Conservation (phyloP, 192 early-diverging fungal species). For the Gamsiella multidivaricata region DNA sequence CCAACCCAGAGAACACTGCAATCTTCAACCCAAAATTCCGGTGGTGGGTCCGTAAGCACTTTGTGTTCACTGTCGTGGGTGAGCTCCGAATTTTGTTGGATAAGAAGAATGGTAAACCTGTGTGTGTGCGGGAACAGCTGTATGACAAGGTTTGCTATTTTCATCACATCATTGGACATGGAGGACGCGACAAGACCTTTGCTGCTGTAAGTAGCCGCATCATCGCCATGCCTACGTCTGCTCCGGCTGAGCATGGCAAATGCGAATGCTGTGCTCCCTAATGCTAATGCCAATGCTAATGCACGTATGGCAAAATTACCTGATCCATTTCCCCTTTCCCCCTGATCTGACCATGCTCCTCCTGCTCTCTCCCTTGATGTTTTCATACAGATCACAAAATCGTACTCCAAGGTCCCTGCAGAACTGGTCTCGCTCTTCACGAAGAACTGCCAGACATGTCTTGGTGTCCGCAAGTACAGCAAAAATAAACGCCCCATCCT, state of each 20-base stretch:
- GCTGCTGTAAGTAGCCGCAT: constrained; percentile 28
- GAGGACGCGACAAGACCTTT: constrained; percentile 55
- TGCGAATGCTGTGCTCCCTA: constrained; percentile 1
- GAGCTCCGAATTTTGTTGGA: constrained; percentile 51
- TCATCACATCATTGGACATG: constrained; percentile 51
- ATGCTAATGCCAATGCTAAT: too few species aligned
- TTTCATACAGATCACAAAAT: constrained; percentile 48
- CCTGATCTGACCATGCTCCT: background rate
- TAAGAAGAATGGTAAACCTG: constrained; percentile 52
- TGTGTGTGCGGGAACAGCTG: constrained; percentile 45
- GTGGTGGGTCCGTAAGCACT: constrained; percentile 55
- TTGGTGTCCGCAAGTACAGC: constrained; percentile 52
- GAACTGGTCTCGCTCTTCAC: constrained; percentile 54
- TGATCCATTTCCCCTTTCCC: constrained; percentile 6
- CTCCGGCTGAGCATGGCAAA: too few species aligned
- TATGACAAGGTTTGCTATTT: constrained; percentile 55
- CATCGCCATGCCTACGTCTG: too few species aligned
- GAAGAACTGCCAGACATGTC: constrained; percentile 52
- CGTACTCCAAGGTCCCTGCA: constrained; percentile 52
- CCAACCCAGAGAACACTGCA: constrained; percentile 51
- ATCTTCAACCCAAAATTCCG: constrained; percentile 53
- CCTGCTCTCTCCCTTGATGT: constrained; percentile 3
- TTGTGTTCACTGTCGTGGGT: constrained; percentile 47
- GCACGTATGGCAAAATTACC: constrained; percentile 33
- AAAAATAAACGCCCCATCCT: constrained; percentile 53